These are phyloP conservation scores for Trichoderma simmonsii DNA, from an alignment of 2,329 filamentous ascomycete genomes.

Conservation along the genomic window DNA sequence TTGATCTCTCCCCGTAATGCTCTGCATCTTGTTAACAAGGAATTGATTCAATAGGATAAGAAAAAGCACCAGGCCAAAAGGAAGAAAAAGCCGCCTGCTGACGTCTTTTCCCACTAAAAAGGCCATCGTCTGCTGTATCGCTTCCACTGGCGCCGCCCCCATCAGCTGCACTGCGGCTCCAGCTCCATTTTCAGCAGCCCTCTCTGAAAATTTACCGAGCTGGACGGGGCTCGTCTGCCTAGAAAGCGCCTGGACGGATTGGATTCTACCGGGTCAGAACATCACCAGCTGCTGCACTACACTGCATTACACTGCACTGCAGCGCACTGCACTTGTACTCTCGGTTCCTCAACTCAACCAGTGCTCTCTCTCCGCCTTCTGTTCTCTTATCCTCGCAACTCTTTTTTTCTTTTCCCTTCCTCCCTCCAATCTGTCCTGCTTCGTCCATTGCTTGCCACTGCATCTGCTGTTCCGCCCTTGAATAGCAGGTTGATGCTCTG, in stretches of 20 bases:
- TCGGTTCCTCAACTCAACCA: not conserved
- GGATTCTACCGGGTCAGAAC: not conserved
- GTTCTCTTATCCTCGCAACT: not conserved
- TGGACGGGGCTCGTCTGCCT: constrained; percentile 3
- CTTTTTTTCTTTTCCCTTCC: not conserved
- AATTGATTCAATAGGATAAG: not conserved
- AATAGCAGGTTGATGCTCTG: constrained; percentile 6
- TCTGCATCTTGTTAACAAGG: not conserved
- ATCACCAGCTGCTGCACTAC: not conserved
- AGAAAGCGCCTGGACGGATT: not conserved
- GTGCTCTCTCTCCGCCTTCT: not conserved
- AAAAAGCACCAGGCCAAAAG: not conserved
- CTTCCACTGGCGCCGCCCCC: not conserved
- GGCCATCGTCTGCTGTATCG: not conserved
- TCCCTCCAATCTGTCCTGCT: not conserved
- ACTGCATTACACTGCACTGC: not conserved
- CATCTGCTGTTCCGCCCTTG: constrained; percentile 4
- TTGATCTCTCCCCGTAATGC: not conserved
- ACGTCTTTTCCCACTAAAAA: not conserved
- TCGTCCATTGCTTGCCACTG: not conserved
- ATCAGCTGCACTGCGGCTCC: not conserved
- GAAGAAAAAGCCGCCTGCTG: not conserved
- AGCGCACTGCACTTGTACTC: not conserved
- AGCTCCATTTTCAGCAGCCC: constrained; percentile 1
- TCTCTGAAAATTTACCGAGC: not conserved